Base-by-base conservation (phyloP, 805 yeast species). In the Torulaspora delbrueckii region DNA sequence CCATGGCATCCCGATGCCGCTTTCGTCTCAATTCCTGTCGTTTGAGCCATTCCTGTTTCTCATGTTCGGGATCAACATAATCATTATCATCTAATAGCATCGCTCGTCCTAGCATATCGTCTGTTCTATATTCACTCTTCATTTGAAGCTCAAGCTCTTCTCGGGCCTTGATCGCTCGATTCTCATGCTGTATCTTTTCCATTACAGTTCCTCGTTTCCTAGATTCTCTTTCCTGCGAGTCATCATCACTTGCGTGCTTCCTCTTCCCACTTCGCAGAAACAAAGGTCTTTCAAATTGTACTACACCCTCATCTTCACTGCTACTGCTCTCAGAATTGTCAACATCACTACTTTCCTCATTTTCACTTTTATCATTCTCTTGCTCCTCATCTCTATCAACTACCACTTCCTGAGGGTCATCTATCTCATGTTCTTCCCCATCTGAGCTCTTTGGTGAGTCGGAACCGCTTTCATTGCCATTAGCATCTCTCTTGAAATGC, bases 1-100 rank as follows among this genome's bases (percentile, higher is more conserved):
- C 44, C 13, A 56, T 45, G 7, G 36, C 27, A 10, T 54, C 54
- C 47, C 65, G 56, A 12, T 51, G 51, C 8, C 55, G 45, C 30
- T 54, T 39, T 26, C 42, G 45, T 30, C 66, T 53, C 10, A 23
- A 22, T 14, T 48, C 40, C 18, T 60, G 57, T 44, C 68, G 52
- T 16, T 47, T 32, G 3, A 42, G 36, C 67, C 67, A 64, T 18
- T 38, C 31, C 31, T 45, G 32, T 16, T 28, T 48, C 36, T 64
- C 68, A 9, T 13, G 13, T 13, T 51, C 58, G 8, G 61, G 53
- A 37, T 64, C 55, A 2, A 46, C 18, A 2, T 49, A 35, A 45
- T 63, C 68, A 39, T 59, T 47, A 43, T 64, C 68, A 44, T 60
- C 52, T 7, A 63, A 38, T 14, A 37, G 37, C 44, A 60, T 25